These are phyloP conservation scores for Rugonectria rugulosa DNA, from an alignment of 2,329 filamentous ascomycete genomes.

Conservation along the genomic window DNA sequence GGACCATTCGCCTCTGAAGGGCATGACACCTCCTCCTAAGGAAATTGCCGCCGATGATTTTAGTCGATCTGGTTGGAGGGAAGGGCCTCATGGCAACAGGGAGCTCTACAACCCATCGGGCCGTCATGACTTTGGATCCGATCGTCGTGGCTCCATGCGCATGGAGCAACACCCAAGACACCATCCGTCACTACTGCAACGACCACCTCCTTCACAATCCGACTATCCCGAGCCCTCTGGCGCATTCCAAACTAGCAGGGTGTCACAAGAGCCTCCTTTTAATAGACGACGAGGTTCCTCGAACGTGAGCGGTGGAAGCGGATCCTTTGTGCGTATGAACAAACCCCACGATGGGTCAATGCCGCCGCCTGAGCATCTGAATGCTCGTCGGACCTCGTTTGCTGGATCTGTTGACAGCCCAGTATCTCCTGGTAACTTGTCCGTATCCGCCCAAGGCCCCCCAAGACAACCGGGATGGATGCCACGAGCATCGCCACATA, in stretches of 20 bases:
- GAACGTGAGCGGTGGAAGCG: slow-evolving; percentile 88
- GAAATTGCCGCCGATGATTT: slow-evolving; percentile 97
- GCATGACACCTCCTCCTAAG: slow-evolving; percentile 63
- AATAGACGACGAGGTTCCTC: slow-evolving; percentile 85
- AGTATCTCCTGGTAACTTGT: slow-evolving; percentile 49
- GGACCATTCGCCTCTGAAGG: slow-evolving; percentile 65
- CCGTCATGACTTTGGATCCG: slow-evolving; percentile 86
- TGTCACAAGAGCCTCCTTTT: slow-evolving; percentile 72
- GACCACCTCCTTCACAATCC: slow-evolving; percentile 61
- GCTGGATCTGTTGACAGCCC: slow-evolving; percentile 60
- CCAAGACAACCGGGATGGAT: slow-evolving; percentile 37
- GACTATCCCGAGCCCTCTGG: slow-evolving; percentile 82
- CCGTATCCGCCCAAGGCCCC: slow-evolving; percentile 38
- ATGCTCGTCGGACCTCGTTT: slow-evolving; percentile 57
- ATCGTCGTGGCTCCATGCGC: slow-evolving; percentile 75
- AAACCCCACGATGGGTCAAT: slow-evolving; percentile 53
- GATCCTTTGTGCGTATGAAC: slow-evolving; percentile 65
- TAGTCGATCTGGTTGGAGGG: slow-evolving; percentile 81
- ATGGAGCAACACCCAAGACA: slow-evolving; percentile 74
- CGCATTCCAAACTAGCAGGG: slow-evolving; percentile 82
- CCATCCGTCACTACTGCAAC: slow-evolving; percentile 81
- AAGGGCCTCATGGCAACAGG: slow-evolving; percentile 69
- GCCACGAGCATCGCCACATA: slow-evolving; percentile 53
- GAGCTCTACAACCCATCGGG: slow-evolving; percentile 97
- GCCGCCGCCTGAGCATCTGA: slow-evolving; percentile 53